Evolutionary conservation across 805 yeast genomes (phyloP), one percentile per base, ranked within the genome.

Genomic region (Saturnispora quitensis): DNA sequence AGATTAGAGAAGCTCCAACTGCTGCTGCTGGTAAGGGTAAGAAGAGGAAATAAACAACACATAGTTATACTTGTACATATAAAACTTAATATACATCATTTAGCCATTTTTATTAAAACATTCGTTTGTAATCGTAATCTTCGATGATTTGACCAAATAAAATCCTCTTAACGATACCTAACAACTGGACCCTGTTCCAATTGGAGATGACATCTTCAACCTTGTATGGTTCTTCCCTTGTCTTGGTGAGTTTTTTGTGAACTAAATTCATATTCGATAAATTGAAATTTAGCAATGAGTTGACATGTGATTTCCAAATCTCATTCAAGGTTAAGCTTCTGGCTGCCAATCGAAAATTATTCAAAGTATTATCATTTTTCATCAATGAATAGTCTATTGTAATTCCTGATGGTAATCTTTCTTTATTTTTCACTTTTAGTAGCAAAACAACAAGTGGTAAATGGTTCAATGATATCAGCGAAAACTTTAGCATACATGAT

Each of bases 401-500:
- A 5, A 79, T 64, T 0, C 83, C 82, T 1, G 81, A 80, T 46
- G 80, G 83, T 18, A 79, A 61, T 50, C 84, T 72, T 50, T 77
- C 80, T 8, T 89, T 81, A 62, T 90, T 91, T 64, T 91, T 93
- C 45, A 88, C 45, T 59, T 93, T 79, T 45, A 93, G 69, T 48
- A 95, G 70, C 2, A 91, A 62, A 1, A 89, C 90, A 67, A 93
- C 91, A 10, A 91, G 62, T 1, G 99, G 99, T 62, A 85, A 79
- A 62, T 90, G 90, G 62, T 90, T 91, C 51, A 89, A 64, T 33
- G 80, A 64, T 6, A 90, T 79, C 56, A 88, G 73, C 0, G 73
- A 47, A 42, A 82, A 70, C 57, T 88, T 93, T 22, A 84, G 65
- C 1, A 70, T 48, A 18, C 83, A 81, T 36, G 77, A 69, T 1